A percentile compares a stretch with the other conserved stretches of the same genome.
These are phyloP conservation scores for Tylopilus sp. DNA, from an alignment of 768 basidiomycete genomes.

Conservation along the genomic window DNA sequence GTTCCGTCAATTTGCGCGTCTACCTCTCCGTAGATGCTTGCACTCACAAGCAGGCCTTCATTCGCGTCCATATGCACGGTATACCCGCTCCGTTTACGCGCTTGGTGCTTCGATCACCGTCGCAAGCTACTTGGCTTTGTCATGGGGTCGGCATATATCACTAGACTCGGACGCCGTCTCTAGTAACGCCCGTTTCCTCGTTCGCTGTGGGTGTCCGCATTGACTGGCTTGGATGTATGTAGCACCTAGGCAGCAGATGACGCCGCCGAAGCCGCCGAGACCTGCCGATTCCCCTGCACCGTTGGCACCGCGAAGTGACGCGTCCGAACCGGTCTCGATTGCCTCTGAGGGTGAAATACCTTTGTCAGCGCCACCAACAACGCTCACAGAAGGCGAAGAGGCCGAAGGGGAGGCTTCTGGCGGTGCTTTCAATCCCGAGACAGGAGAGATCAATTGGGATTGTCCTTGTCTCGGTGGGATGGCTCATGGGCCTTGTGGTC, in stretches of 20 bases:
- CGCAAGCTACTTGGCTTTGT: conserved; percentile 49
- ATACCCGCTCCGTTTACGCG: conserved; percentile 31
- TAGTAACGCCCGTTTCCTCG: conserved; percentile 20
- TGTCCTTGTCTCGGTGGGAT: conserved; percentile 98
- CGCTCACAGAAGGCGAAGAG: conserved; percentile 18
- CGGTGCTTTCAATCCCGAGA: conserved; percentile 89
- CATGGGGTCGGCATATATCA: conserved; percentile 42
- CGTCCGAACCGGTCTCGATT: conserved; percentile 14
- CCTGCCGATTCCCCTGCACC: conserved; percentile 21
- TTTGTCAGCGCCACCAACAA: conserved; percentile 7
- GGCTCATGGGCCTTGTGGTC: conserved; percentile 96
- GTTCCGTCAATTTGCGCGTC: conserved; percentile 53
- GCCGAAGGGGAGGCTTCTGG: conserved; percentile 29
- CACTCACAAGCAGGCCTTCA: conserved; percentile 40
- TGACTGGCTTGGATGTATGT: background rate
- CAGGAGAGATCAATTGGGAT: conserved; percentile 99
- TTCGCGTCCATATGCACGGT: conserved; percentile 18
- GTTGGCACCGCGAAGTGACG: conserved; percentile 9
- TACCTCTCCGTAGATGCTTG: conserved; percentile 49
- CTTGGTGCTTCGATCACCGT: conserved; percentile 45
- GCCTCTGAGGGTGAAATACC: conserved; percentile 4
- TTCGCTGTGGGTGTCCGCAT: background rate
- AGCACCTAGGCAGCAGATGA: conserved; percentile 20
- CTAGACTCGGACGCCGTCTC: conserved; percentile 41
- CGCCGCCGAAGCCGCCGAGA: conserved; percentile 3